phyloP scores from a whole-genome alignment of 768 basidiomycete species.

The Kwoniella newhampshirensis region DNA sequence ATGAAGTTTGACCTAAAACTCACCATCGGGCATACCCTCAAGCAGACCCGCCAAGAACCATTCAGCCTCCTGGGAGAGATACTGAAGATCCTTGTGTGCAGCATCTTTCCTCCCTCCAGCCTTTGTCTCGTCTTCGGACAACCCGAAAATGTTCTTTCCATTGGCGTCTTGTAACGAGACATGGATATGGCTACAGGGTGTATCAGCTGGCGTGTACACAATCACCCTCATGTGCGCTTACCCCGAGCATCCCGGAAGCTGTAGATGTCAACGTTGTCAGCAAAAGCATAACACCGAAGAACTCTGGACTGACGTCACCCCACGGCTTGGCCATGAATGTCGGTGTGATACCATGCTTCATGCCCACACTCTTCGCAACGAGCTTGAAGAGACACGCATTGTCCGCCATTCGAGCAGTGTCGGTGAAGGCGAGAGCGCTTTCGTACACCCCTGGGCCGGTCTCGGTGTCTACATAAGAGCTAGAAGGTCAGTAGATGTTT shows the following conservation, averaged over 20 bases:
- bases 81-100: constrained; percentile 75
- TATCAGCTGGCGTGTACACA: constrained; percentile 7
- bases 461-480: constrained; percentile 49
- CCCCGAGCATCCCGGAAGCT: constrained; percentile 97
- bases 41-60: constrained; percentile 92
- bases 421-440: constrained; percentile 53
- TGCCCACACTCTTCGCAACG: constrained; percentile 84
- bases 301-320: constrained; percentile 69
- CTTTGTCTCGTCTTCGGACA: constrained; percentile 63
- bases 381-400: constrained; percentile 86
- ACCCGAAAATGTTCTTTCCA: constrained; percentile 78
- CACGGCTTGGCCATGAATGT: constrained; percentile 99
- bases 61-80: constrained; percentile 78
- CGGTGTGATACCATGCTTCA: constrained; percentile 81
- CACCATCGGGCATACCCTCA: constrained; percentile 84
- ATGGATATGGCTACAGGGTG: constrained; percentile 66
- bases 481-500: not conserved
- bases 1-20: constrained; percentile 35
- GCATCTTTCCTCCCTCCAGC: constrained; percentile 67
- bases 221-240: constrained; percentile 48
- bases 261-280: constrained; percentile 3
- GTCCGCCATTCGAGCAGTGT: constrained; percentile 51
- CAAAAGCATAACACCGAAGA: not conserved
- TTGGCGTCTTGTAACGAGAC: constrained; percentile 70
- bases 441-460: constrained; percentile 55